phyloP scores from a whole-genome alignment of 2,329 filamentous ascomycete species.

The Mariannaea sp. region DNA sequence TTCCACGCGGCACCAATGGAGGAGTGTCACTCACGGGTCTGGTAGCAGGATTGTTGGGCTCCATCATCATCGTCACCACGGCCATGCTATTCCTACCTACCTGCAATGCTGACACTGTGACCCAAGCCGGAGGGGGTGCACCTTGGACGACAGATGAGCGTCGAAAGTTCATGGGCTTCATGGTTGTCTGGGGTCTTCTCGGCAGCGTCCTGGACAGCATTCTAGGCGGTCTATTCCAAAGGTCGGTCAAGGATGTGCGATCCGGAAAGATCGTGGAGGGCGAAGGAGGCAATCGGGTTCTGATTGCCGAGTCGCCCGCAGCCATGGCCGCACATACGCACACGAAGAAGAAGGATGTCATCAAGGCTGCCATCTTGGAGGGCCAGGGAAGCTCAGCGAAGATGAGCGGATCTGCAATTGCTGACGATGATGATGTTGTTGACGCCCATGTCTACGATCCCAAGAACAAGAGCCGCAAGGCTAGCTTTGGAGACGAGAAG shows the following conservation, averaged over 20 bases:
- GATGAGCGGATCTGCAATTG: constrained; percentile 38
- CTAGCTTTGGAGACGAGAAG: constrained; percentile 59
- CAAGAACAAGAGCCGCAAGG: constrained; percentile 53
- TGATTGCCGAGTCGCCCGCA: constrained; percentile 48
- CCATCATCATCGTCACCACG: constrained; percentile 69
- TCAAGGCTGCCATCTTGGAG: constrained; percentile 52
- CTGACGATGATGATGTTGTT: constrained; percentile 44
- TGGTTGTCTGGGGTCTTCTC: constrained; percentile 74
- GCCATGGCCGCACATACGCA: constrained; percentile 35
- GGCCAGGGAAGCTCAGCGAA: constrained; percentile 50
- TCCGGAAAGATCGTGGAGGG: constrained; percentile 91
- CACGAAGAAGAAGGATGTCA: constrained; percentile 42
- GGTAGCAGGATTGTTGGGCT: constrained; percentile 73
- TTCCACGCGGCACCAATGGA: constrained; percentile 91
- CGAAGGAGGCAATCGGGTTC: constrained; percentile 68
- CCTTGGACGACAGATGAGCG: constrained; percentile 56
- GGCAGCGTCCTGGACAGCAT: constrained; percentile 88
- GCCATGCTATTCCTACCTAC: constrained; percentile 72
- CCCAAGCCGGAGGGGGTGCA: constrained; percentile 48
- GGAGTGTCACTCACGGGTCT: constrained; percentile 81
- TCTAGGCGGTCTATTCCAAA: constrained; percentile 82
- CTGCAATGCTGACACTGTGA: constrained; percentile 55
- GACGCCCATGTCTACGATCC: constrained; percentile 53
- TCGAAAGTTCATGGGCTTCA: constrained; percentile 54
- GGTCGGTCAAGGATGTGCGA: constrained; percentile 81